Base-by-base conservation (phyloP, 768 basidiomycete genomes). In the Pleurotus citrinopileatus region DNA sequence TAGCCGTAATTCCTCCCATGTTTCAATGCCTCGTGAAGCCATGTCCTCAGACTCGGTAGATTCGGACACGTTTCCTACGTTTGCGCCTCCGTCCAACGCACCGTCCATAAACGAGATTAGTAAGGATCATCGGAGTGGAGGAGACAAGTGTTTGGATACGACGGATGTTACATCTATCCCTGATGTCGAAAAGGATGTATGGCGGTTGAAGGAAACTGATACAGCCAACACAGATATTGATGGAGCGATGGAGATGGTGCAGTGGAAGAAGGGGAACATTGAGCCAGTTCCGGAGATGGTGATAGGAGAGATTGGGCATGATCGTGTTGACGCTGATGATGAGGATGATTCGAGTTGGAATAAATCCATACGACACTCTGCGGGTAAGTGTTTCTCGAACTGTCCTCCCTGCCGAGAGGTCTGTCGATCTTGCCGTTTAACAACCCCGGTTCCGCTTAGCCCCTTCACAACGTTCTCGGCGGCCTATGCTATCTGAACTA, bases 401-500 rank as follows among this genome's bases (percentile, higher is more conserved):
- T 26, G 32, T 3, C 43, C 6, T 45, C 26, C 20, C 42, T 55
- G 43, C 61, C 46, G 37, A 28, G n/a, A n/a, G n/a, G n/a, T n/a
- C n/a, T 47, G 19, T 53, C 29, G n/a, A 28, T 15, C n/a, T 4
- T 22, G 40, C 29, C 29, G 13, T 6, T 23, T 17, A 8, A 8
- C 10, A 10, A 5, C 25, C 22, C 20, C n/a, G n/a, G n/a, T n/a
- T 13, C 13, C 36, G 27, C 20, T 56, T 15, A 44, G 32, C 51
- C 57, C 60, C 57, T 43, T 26, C 55, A 17, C 57, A 60, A 36
- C 67, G 59, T 45, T 53, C 56, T 15, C 65, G 60, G 44, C 67
- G 60, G 34, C 64, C 61, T 8, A 34, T n/a, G 22, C 63, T 64
- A 42, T 68, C 69, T 2, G 70, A 61, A 44, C 67, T 81, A 20